A percentile compares a stretch with the other conserved stretches of the same genome.
phyloP scores from a whole-genome alignment of 768 basidiomycete species.

The Rhodotorula kratochvilovae region DNA sequence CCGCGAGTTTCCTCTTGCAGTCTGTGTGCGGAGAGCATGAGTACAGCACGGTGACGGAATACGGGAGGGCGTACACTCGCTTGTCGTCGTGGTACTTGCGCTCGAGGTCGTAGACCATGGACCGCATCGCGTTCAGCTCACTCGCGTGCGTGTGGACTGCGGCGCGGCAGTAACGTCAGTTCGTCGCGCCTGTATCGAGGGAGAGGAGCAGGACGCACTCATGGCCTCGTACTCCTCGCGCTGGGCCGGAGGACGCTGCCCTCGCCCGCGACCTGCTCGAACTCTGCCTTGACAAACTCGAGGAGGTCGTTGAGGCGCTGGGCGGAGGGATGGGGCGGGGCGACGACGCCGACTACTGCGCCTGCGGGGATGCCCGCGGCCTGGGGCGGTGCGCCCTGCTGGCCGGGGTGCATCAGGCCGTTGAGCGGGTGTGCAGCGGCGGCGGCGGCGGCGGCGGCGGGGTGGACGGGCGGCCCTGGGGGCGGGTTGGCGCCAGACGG shows the following conservation, averaged over 20 bases:
- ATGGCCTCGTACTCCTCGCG: conserved; percentile 86
- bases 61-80: conserved; percentile 20
- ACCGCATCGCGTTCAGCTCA: conserved; percentile 83
- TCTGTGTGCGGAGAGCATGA: not conserved
- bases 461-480: not conserved
- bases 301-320: conserved; percentile 58
- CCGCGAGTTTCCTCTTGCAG: conserved; percentile 33
- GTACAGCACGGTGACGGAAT: not conserved
- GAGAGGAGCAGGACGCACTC: conserved; percentile 55
- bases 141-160: conserved; percentile 65
- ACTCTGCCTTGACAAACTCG: conserved; percentile 76
- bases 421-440: conserved; percentile 1
- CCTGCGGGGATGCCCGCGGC: not conserved
- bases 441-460: not conserved
- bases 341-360: not conserved
- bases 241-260: conserved; percentile 65
- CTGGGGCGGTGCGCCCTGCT: not conserved
- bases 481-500: not conserved
- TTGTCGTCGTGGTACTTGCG: conserved; percentile 67
- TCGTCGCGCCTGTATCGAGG: too few species aligned
- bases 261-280: conserved; percentile 69
- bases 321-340: conserved; percentile 24
- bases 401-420: conserved; percentile 5
- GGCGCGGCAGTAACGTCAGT: not conserved
- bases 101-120: conserved; percentile 87